Base-by-base conservation (phyloP, 345 rosid genomes). In the Abelmoschus esculentus region DNA sequence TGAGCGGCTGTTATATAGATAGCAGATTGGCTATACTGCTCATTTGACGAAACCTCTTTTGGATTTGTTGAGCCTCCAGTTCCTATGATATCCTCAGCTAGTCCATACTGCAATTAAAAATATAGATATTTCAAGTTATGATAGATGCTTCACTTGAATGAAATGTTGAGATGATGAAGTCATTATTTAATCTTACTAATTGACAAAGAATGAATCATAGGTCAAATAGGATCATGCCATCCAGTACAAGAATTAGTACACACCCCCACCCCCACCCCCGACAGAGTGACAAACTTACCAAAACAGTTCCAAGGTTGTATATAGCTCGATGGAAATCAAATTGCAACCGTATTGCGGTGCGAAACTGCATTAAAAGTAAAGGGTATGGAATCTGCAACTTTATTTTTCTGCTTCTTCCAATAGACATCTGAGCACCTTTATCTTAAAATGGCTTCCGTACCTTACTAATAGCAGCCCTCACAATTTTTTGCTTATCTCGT, bases 1-100 rank as follows among this genome's bases (percentile, higher is more conserved):
- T 95, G 98, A 76, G 99, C 97, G 79, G 97, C 96, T 65, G 98
- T 97, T 75, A 95, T 95, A 72, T 95, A 95, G 77, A 95, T 84
- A 56, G 99, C 97, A 65, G 99, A 95, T 73, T 95, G 99, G 83
- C 96, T 84, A 72, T 92, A 95, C 72, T 90, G 78, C 80, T 95
- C 99, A 84, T 90, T 87, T 7, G 90, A 96, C 59, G 93, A 81
- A 77, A 91, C 79, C 52, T 90, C 91, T 76, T 86, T 90, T 57
- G 87, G 77, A 71, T 80, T 87, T 36, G 80, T 72, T 54, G 87
- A 55, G 60, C 60, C 75, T 70, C 87, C 96, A 69, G 93, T 78
- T 83, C 97, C 82, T 75, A 86, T 74, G 10, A 91, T 92, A 82
- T 90, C 98, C 81, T 91, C 99, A 36, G 99, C 98, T 75, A 92